Base-by-base conservation (phyloP, 192 early-diverging fungal species). In the Linnemannia zychae region DNA sequence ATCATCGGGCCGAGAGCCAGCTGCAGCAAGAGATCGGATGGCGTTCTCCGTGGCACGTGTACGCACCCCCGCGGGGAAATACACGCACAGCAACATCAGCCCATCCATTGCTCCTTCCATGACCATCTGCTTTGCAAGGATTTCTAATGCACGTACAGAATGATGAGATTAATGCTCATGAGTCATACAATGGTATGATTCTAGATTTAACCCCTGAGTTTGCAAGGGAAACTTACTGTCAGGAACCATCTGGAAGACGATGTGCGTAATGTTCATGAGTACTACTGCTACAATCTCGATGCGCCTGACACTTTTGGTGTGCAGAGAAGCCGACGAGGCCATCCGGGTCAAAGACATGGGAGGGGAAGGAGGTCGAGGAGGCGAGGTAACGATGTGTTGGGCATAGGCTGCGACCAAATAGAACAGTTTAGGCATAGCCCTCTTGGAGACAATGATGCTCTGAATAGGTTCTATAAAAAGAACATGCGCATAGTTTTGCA, bases 401-500 rank as follows among this genome's bases (percentile, higher is more conserved):
- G 74, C 57, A 67, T 82, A 85, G 7, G 67, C 38, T 28, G 68
- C 44, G 11, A 88, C 83, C 4, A 91, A 34, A n/a, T 87, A 74
- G 9, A 91, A 76, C 34, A 91, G 28, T 7, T 84, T 80, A 6
- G 90, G 88, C 53, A 92, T 79, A 20, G 89, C 88, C 20, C 90
- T 74, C 75, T 92, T 92, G 11, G 90, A 82, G 24, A 92, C 83
- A 46, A 92, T 87, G 22, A 88, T 72, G 50, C 87, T 72, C 46
- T 88, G 88, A 65, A 89, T 87, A 2, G 89, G 72, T 75, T 92
- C 89, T 92, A 86, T 22, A 37, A 31, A 44, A 65, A 34, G 33
- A n/a, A 22, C 9, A 44, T 24, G 66, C 12, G 46, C 34, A 12
- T 31, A 18, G 49, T 31, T 44, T 46, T 24, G 70, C n/a, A 49